These are phyloP conservation scores for Globisporangium takayamanum DNA, from an alignment of 352 stramenopile genomes.

Conservation along the genomic window DNA sequence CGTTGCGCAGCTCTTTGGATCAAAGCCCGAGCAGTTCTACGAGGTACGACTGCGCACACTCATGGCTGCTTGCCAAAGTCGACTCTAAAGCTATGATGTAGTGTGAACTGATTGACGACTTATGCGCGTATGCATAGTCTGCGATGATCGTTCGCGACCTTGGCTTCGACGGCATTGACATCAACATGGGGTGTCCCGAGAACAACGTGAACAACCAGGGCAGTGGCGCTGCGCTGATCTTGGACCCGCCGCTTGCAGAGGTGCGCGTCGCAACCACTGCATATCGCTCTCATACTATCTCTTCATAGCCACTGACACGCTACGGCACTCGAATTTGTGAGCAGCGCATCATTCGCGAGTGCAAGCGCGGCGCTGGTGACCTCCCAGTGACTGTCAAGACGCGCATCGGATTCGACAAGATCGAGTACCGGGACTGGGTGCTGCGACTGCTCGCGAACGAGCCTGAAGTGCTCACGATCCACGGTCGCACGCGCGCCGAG, in stretches of 20 bases:
- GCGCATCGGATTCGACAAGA: slow-evolving; percentile 67
- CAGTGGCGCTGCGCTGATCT: slow-evolving; percentile 61
- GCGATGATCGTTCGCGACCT: slow-evolving; percentile 70
- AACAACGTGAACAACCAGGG: slow-evolving; percentile 75
- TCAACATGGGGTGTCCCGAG: slow-evolving; percentile 84
- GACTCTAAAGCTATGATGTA: too few species aligned
- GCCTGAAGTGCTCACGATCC: slow-evolving; percentile 68
- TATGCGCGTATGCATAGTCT: slow-evolving; percentile 23
- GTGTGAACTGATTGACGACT: not conserved
- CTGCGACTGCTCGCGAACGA: slow-evolving; percentile 56
- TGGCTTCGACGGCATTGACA: slow-evolving; percentile 81
- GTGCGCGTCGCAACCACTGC: not conserved
- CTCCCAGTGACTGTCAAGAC: slow-evolving; percentile 77
- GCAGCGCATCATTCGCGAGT: slow-evolving; percentile 45
- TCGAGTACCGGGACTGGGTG: slow-evolving; percentile 80
- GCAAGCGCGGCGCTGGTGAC: slow-evolving; percentile 56
- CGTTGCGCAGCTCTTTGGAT: slow-evolving; percentile 79
- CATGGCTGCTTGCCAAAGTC: not conserved
- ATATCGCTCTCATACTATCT: not conserved
- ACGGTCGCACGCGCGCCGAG: slow-evolving; percentile 70
- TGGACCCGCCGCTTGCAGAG: slow-evolving; percentile 47
- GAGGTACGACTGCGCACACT: slow-evolving; percentile 28
- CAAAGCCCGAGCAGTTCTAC: slow-evolving; percentile 83
- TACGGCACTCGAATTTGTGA: not conserved
- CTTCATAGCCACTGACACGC: not conserved